These are phyloP conservation scores for Vickermania ingenoplastis DNA, from an alignment of 208 protist genomes.

Conservation along the genomic window DNA sequence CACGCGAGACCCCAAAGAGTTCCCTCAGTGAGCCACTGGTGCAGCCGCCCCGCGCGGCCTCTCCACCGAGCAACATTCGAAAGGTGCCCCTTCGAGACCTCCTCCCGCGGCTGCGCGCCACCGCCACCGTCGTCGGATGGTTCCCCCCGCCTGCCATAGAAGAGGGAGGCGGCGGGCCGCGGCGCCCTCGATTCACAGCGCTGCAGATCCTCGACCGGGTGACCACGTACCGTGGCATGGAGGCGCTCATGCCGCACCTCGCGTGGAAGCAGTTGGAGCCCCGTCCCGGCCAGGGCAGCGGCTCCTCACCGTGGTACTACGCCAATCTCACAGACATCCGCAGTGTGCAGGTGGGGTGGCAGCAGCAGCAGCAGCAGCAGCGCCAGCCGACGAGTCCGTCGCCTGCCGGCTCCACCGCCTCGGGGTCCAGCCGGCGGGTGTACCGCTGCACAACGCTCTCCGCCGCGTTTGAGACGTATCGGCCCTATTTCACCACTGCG, in stretches of 20 bases:
- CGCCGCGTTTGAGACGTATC: neutral
- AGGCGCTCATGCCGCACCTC: slow-evolving; percentile 61
- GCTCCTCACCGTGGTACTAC: neutral
- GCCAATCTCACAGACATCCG: neutral
- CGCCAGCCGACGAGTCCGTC: too few relatives aligned
- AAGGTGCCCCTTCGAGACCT: neutral
- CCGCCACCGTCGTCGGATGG: neutral
- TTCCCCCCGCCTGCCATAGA: neutral
- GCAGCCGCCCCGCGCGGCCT: too few relatives aligned
- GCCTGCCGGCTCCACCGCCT: neutral
- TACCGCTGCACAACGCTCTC: neutral
- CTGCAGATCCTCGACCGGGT: slow-evolving; percentile 53
- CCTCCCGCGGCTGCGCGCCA: neutral
- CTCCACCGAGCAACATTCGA: neutral
- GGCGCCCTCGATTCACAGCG: slow-evolving; percentile 44
- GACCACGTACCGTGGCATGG: slow-evolving; percentile 14
- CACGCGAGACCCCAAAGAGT: too few relatives aligned
- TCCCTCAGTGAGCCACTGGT: too few relatives aligned
- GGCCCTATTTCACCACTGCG: neutral
- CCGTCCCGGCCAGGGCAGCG: neutral
- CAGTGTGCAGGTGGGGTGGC: neutral
- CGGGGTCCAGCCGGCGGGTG: neutral
- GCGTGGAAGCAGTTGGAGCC: slow-evolving; percentile 20
- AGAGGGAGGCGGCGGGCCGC: too few relatives aligned
- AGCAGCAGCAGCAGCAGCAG: neutral